Evolutionary conservation across 768 basidiomycete species (phyloP), one percentile per base, ranked within the genome.

Genomic region (Tricholoma sp.): DNA sequence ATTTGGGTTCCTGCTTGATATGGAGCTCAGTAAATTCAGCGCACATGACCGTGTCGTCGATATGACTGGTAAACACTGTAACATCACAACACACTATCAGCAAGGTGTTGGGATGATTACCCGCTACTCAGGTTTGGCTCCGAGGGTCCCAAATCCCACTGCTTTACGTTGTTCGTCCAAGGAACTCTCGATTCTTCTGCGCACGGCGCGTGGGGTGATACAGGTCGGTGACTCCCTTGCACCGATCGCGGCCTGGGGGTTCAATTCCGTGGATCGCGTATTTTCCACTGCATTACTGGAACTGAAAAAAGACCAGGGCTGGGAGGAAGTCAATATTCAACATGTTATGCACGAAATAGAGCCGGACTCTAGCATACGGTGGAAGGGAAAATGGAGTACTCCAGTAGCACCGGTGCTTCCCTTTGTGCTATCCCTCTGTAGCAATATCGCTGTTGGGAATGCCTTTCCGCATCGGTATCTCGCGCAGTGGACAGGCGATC

Each of bases 31-130:
- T 18, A 57, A 57, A 39, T 42, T 34, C 17, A 36, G 24, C 29
- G 17, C 42, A 13, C 39, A 33, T 10, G 51, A 51, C 8, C 56
- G 50, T 24, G n/a, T 41, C 13, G 24, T 57, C 18, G 51, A 51
- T 13, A 57, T 57, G 56, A 52, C 47, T 39, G 56, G 56, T n/a
- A 49, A 34, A 13, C 33, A 49, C 13, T 41, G 32, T 28, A 58
- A 32, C 7, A 58, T 58, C 57, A 53, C 57, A 9, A 54, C 57
- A 13, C 57, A 54, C 29, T 41, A 58, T 32, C 53, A 58, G 17
- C 45, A 58, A 15, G 53, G 57, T 18, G 57, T 58, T 18, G 57
- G 57, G 15, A 58, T 58, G 57, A 18, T 58, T 11, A 37, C 53
- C 12, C 52, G 53, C 8, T 58, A 58, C 20, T 58, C 57, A 31